phyloP scores from a whole-genome alignment of 2,329 filamentous ascomycete genomes.

The Fusarium setosum region DNA sequence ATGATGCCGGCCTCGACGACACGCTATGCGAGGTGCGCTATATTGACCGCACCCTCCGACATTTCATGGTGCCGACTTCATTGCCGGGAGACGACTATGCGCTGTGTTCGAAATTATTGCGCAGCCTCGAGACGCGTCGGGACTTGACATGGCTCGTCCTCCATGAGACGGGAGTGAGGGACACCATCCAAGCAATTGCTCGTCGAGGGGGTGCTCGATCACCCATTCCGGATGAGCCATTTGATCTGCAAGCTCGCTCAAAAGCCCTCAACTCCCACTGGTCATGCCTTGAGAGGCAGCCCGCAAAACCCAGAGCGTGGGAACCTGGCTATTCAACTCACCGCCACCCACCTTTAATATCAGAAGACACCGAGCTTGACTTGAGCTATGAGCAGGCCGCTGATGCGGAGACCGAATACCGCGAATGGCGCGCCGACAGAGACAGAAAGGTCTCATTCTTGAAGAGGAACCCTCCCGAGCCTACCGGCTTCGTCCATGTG shows the following conservation, averaged over 20 bases:
- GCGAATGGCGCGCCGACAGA: neutral
- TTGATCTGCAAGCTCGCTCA: constrained; percentile 7
- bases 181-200: constrained; percentile 23
- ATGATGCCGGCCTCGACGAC: constrained; percentile 21
- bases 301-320: constrained; percentile 25
- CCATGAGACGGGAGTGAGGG: constrained; percentile 13
- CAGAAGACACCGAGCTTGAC: neutral
- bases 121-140: constrained; percentile 24
- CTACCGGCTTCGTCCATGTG: neutral
- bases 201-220: constrained; percentile 4
- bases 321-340: constrained; percentile 17
- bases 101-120: constrained; percentile 18
- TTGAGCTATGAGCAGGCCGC: neutral
- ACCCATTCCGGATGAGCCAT: constrained; percentile 22
- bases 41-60: constrained; percentile 17
- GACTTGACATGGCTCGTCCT: constrained; percentile 23
- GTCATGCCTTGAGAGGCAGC: too few species aligned
- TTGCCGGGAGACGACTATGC: constrained; percentile 24
- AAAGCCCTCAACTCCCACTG: constrained; percentile 20
- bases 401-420: neutral
- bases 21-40: constrained; percentile 27
- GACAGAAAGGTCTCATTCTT: neutral
- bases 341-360: neutral
- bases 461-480: neutral
- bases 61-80: constrained; percentile 22